These are phyloP conservation scores for Pseudonitzschia pungens DNA, from an alignment of 108 stramenopile genomes.

Conservation along the genomic window DNA sequence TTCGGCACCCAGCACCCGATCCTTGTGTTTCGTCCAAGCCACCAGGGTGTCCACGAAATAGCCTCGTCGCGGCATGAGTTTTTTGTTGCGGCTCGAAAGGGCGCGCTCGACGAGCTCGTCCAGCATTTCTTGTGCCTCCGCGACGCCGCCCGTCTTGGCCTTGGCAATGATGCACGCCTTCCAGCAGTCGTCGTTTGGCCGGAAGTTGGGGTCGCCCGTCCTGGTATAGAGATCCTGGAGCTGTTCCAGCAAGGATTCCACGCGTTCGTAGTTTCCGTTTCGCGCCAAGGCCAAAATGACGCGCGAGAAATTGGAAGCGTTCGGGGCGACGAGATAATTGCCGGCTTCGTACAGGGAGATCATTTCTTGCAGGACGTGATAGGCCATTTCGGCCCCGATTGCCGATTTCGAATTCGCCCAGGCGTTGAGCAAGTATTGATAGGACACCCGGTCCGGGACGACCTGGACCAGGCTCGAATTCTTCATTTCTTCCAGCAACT, in stretches of 20 bases:
- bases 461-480: constrained; percentile 19
- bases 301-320: constrained; percentile 25
- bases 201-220: constrained; percentile 18
- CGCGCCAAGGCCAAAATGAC: constrained; percentile 32
- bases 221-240: constrained; percentile 21
- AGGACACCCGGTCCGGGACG: constrained; percentile 35
- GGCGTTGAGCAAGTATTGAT: constrained; percentile 37
- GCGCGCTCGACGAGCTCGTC: constrained; percentile 27
- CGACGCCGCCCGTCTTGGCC: constrained; percentile 10
- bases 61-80: constrained; percentile 25
- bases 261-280: constrained; percentile 13
- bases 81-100: neutral
- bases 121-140: constrained; percentile 24
- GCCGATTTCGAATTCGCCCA: constrained; percentile 29
- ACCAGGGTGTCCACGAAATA: constrained; percentile 35
- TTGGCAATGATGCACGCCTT: constrained; percentile 27
- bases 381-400: constrained; percentile 26
- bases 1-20: constrained; percentile 17
- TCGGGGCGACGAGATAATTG: constrained; percentile 28
- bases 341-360: constrained; percentile 28
- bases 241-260: constrained; percentile 19
- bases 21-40: constrained; percentile 28
- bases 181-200: constrained; percentile 26
- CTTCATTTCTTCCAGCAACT: constrained; percentile 34
- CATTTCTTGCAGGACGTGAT: constrained; percentile 33